phyloP scores from a whole-genome alignment of 1,284 basidiomycete species.

The Polyporus tsugae region DNA sequence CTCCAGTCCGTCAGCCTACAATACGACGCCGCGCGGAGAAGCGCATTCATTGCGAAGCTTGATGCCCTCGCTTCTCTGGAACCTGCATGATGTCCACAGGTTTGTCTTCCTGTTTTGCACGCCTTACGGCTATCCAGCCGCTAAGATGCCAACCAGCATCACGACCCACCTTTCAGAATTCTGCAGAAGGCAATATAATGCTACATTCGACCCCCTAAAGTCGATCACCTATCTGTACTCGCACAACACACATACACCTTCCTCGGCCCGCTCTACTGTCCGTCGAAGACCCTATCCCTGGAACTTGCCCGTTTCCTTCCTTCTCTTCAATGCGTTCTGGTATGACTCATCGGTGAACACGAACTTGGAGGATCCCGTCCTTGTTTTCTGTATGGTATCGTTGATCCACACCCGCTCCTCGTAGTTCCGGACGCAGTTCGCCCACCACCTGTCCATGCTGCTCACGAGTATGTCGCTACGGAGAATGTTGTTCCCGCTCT shows the following conservation, averaged over 20 bases:
- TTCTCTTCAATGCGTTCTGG: conserved; percentile 52
- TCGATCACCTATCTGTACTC: background rate
- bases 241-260: conserved; percentile 5
- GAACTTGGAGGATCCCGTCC: conserved; percentile 45
- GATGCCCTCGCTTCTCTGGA: conserved; percentile 43
- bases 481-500: conserved; percentile 66
- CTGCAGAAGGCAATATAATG: background rate
- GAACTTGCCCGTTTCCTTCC: conserved; percentile 44
- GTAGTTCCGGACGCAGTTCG: conserved; percentile 71
- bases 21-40: conserved; percentile 57
- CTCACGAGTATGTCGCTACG: conserved; percentile 54
- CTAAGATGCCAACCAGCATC: background rate
- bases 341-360: conserved; percentile 68
- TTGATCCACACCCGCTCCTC: conserved; percentile 65
- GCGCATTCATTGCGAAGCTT: conserved; percentile 56
- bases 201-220: background rate
- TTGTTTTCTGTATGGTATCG: conserved; percentile 55
- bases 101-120: background rate
- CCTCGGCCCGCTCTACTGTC: background rate
- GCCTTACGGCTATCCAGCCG: background rate
- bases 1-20: conserved; percentile 57
- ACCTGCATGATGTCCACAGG: conserved; percentile 1
- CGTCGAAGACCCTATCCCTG: conserved; percentile 22
- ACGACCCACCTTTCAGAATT: background rate
- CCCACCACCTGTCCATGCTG: conserved; percentile 84